phyloP scores from a whole-genome alignment of 805 yeast species.

The Candida vaughaniae region DNA sequence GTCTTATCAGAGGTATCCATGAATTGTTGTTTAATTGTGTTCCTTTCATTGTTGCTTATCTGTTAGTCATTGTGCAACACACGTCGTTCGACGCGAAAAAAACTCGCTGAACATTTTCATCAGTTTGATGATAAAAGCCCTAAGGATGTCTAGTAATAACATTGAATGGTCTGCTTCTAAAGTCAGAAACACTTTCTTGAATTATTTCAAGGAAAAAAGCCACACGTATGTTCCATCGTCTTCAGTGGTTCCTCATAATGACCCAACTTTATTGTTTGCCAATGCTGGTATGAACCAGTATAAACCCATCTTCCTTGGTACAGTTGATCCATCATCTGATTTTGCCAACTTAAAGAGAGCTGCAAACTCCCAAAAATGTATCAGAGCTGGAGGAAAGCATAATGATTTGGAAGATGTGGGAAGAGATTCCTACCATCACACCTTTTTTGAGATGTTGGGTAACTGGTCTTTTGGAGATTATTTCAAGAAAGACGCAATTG shows the following conservation, averaged over 20 bases:
- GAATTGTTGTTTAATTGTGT: too few species aligned
- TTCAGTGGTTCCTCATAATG: slow-evolving; percentile 95
- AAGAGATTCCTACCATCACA: slow-evolving; percentile 95
- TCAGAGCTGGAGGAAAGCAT: slow-evolving; percentile 99
- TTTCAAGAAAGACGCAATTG: slow-evolving; percentile 91
- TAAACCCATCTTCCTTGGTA: slow-evolving; percentile 95
- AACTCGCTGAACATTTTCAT: slow-evolving; percentile 4
- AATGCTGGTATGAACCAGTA: slow-evolving; percentile 99
- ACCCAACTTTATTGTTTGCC: slow-evolving; percentile 93
- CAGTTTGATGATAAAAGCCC: slow-evolving; percentile 16
- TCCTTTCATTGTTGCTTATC: too few species aligned
- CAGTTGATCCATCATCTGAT: slow-evolving; percentile 92
- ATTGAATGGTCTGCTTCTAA: slow-evolving; percentile 43
- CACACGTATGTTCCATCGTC: slow-evolving; percentile 91
- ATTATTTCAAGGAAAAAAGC: slow-evolving; percentile 61
- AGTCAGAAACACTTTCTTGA: slow-evolving; percentile 83
- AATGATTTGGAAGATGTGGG: slow-evolving; percentile 98
- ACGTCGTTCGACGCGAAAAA: slow-evolving; percentile 7
- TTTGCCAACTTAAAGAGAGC: slow-evolving; percentile 85
- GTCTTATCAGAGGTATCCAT: too few species aligned
- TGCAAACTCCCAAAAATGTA: slow-evolving; percentile 94
- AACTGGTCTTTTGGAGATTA: slow-evolving; percentile 99
- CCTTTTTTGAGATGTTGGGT: slow-evolving; percentile 98
- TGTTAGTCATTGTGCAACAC: too few species aligned
- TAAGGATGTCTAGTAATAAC: slow-evolving; percentile 21